These are phyloP conservation scores for Lactarius deliciosus DNA, from an alignment of 768 basidiomycete genomes.

Conservation along the genomic window DNA sequence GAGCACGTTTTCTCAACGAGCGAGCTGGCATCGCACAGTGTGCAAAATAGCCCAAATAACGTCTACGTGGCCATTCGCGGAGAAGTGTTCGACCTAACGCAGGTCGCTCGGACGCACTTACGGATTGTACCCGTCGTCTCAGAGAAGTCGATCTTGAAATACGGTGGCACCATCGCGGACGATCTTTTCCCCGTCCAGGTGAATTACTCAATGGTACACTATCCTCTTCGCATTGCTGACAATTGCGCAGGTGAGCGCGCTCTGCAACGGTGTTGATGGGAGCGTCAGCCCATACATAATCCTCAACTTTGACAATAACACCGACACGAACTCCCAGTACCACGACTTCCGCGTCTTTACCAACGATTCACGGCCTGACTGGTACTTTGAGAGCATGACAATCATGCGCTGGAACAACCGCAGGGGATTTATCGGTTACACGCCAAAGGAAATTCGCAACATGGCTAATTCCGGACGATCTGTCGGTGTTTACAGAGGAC, in stretches of 20 bases:
- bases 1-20: conserved; percentile 83
- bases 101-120: conserved; percentile 63
- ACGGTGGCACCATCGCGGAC: conserved; percentile 75
- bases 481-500: conserved; percentile 82
- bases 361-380: conserved; percentile 91
- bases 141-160: conserved; percentile 70
- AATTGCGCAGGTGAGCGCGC: conserved; percentile 69
- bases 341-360: conserved; percentile 94
- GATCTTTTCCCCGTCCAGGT: conserved; percentile 94
- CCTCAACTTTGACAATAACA: conserved; percentile 73
- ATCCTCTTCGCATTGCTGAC: conserved; percentile 16
- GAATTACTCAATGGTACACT: neutral
- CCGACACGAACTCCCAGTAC: conserved; percentile 75
- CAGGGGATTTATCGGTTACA: conserved; percentile 85
- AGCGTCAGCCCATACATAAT: conserved; percentile 75
- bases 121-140: conserved; percentile 73
- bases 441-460: conserved; percentile 68
- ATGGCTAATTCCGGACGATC: conserved; percentile 62
- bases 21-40: conserved; percentile 77
- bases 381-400: conserved; percentile 97
- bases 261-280: conserved; percentile 86
- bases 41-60: conserved; percentile 60
- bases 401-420: conserved; percentile 87
- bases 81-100: conserved; percentile 88
- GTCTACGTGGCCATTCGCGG: conserved; percentile 85